phyloP scores from a whole-genome alignment of 2,329 filamentous ascomycete species.

The Chaetomiaceae sp. region DNA sequence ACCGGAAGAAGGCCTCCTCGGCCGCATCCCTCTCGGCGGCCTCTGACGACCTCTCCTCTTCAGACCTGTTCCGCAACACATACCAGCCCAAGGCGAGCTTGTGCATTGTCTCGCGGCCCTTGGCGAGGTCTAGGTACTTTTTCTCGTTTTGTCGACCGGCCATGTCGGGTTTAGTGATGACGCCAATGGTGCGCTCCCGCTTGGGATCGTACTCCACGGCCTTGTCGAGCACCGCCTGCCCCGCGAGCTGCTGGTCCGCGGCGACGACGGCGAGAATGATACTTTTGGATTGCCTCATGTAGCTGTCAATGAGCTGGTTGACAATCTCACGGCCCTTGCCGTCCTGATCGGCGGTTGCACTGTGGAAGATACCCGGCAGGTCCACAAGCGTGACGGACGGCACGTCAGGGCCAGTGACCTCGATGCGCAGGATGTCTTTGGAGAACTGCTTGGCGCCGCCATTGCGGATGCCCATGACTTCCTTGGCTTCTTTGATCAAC shows the following conservation, averaged over 20 bases:
- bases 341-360: slow-evolving; percentile 35
- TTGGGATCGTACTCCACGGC: slow-evolving; percentile 24
- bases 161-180: slow-evolving; percentile 49
- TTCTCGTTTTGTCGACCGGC: slow-evolving; percentile 35
- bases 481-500: slow-evolving; percentile 35
- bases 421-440: slow-evolving; percentile 35
- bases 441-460: slow-evolving; percentile 8
- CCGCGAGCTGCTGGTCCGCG: slow-evolving; percentile 45
- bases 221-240: slow-evolving; percentile 45
- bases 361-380: slow-evolving; percentile 44
- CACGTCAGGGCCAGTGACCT: slow-evolving; percentile 34
- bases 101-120: slow-evolving; percentile 36
- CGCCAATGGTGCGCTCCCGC: slow-evolving; percentile 38
- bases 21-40: slow-evolving; percentile 17
- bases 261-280: slow-evolving; percentile 50
- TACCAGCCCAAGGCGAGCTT: slow-evolving; percentile 31
- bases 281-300: slow-evolving; percentile 46
- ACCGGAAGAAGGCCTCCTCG: slow-evolving; percentile 19
- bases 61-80: slow-evolving; percentile 36
- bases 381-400: slow-evolving; percentile 50
- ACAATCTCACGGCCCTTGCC: slow-evolving; percentile 35
- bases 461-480: slow-evolving; percentile 41
- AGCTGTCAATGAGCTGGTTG: slow-evolving; percentile 38
- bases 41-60: slow-evolving; percentile 15
- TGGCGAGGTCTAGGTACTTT: slow-evolving; percentile 36